Conservation (phyloP, 768 basidiomycete genomes). For the Pholiota molesta region DNA sequence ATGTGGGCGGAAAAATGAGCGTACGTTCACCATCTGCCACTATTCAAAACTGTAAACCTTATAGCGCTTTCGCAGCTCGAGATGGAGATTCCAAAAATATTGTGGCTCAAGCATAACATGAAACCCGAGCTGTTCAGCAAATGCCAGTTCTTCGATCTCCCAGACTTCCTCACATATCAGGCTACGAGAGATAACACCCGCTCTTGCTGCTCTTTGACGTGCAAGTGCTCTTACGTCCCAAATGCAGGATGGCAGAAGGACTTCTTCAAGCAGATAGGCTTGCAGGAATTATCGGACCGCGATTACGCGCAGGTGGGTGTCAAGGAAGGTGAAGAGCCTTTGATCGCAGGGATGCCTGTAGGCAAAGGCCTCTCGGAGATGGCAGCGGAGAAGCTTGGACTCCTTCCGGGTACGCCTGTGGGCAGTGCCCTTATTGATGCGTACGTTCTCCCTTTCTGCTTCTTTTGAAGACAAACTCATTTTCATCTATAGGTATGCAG, state of each 20-base stretch:
- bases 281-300: constrained; percentile 67
- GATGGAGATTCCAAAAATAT: constrained; percentile 97
- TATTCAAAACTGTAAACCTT: not conserved
- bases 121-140: constrained; percentile 62
- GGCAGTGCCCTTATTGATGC: constrained; percentile 97
- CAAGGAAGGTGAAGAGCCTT: constrained; percentile 54
- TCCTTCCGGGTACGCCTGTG: constrained; percentile 85
- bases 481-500: constrained; percentile 67
- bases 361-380: constrained; percentile 77
- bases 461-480: not conserved
- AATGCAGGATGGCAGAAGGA: constrained; percentile 84
- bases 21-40: constrained; percentile 42
- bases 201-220: constrained; percentile 92
- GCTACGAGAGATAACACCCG: constrained; percentile 77
- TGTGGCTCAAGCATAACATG: constrained; percentile 97
- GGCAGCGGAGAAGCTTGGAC: constrained; percentile 85
- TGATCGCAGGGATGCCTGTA: constrained; percentile 86
- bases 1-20: constrained; percentile 96
- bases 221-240: constrained; percentile 92
- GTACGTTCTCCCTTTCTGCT: constrained; percentile 41
- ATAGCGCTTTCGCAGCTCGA: constrained; percentile 63
- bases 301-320: constrained; percentile 79
- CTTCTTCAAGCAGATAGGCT: constrained; percentile 87
- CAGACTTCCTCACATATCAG: constrained; percentile 95
- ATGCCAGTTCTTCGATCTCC: constrained; percentile 89